A percentile compares a stretch with the other conserved stretches of the same genome.
Evolutionary conservation across 2,329 filamentous ascomycete species (phyloP).

Genomic region (Magnaporthiopsis incrustans): DNA sequence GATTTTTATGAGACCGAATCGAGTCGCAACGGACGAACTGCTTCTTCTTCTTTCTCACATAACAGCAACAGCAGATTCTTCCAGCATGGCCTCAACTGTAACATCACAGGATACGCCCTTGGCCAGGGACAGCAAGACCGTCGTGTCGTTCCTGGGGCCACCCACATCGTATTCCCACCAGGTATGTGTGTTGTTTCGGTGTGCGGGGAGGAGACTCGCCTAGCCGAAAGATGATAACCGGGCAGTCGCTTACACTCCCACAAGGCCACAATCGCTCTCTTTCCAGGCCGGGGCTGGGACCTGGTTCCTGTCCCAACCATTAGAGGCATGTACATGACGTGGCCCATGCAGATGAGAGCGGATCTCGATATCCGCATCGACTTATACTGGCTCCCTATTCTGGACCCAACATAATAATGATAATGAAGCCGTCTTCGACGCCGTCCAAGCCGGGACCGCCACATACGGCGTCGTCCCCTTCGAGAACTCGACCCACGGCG

Average conservation of each 20-base stretch:
- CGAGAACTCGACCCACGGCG: constrained; percentile 93
- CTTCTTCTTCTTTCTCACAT: background rate
- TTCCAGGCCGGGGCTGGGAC: constrained; percentile 38
- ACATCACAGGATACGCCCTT: background rate
- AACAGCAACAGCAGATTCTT: background rate
- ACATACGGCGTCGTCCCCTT: constrained; percentile 81
- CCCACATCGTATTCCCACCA: constrained; percentile 21
- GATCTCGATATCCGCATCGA: background rate
- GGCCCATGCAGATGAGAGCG: background rate
- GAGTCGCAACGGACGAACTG: background rate
- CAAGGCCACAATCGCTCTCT: constrained; percentile 29
- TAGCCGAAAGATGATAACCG: background rate
- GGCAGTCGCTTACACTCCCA: background rate
- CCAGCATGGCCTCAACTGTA: background rate
- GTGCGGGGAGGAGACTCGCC: background rate
- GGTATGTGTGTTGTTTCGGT: constrained; percentile 10
- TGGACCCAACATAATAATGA: too few relatives aligned
- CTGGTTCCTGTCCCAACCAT: constrained; percentile 45
- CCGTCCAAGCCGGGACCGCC: constrained; percentile 59
- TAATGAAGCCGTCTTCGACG: constrained; percentile 61
- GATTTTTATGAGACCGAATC: background rate
- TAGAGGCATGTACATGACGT: constrained; percentile 23
- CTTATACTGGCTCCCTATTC: background rate
- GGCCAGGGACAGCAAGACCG: background rate
- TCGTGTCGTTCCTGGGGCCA: constrained; percentile 21